Base-by-base conservation (phyloP, 352 stramenopile species). In the Nothophytophthora sp. region DNA sequence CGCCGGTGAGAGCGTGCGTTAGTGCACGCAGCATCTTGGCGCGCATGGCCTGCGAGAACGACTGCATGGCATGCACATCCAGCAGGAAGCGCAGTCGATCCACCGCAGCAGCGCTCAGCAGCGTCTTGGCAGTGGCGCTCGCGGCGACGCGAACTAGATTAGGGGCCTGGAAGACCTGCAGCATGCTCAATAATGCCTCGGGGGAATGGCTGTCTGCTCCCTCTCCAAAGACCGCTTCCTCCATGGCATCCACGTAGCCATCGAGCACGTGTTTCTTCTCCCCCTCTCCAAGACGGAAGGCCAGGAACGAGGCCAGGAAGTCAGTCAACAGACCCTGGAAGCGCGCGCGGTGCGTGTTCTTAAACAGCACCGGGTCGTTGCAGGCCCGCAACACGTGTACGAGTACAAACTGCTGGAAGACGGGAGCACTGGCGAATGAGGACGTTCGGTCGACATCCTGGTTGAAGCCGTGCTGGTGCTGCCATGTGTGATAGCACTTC, bases 311-410 rank as follows among this genome's bases (percentile, higher is more conserved):
- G 12, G 56, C 62, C 12, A 86, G 30, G 36, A 84, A 86, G 8
- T 55, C 38, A 7, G 50, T 49, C 11, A 80, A 36, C 7, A 66
- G 38, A 29, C 46, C 13, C 43, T 82, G 70, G 43, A 86, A 76
- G 11, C 34, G 60, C 32, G 34, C 57, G 22, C 54, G 70, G 60
- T 57, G 62, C 16, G 55, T 37, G 30, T 67, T 83, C 56, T 89
- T 91, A 70, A 85, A 92, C 38, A 94, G 71, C 28, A 89, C 54
- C 15, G 79, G 80, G 32, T 92, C 80, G 46, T 92, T 94, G 16
- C 62, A 70, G 3, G 73, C 56, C 15, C 60, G 71, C 24, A 94
- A 42, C 23, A 94, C 43, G 9, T 66, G 50, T 10, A 59, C 38
- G 9, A 89, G 67, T 16, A 90, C 59, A 52, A 94, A 92, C 7